Base-by-base conservation (phyloP, 768 basidiomycete genomes). In the Pleurotus giganteus region DNA sequence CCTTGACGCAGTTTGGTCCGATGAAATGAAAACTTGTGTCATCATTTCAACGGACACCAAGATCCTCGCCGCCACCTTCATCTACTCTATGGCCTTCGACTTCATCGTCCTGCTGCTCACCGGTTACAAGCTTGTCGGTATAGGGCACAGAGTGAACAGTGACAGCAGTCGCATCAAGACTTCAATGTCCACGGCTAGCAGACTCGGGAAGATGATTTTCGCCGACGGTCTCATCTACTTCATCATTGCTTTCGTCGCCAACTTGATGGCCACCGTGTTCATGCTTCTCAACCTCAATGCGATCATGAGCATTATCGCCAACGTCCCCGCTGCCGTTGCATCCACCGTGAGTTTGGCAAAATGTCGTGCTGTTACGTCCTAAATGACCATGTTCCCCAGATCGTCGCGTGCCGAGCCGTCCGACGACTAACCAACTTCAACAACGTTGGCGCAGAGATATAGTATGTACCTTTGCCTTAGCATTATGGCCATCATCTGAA, bases 31-130 rank as follows among this genome's bases (percentile, higher is more conserved):
- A 9, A 71, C 74, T 0, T 89, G 88, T 63, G 70, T 72, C 1
- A 86, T 89, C 54, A 72, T 75, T 1, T 62, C 77, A 27, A 85
- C 86, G 5, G 80, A 85, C 63, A 89, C 82, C 65, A 81, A 66
- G 7, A 68, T 88, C 49, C 76, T 89, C 28, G 83, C 85, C 4
- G 82, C 84, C 2, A 84, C 84, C 3, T 89, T 88, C 66, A 84
- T 88, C 28, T 89, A 89, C 60, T 83, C 86, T 27, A 90, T 89
- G 88, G 73, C 74, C 62, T 88, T 89, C 63, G 88, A 89, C 64
- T 69, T 86, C 19, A 55, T 78, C 26, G 84, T 88, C 34, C 74
- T 89, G 42, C 56, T 71, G 23, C 67, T 89, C 59, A 87, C 80
- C 32, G 79, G 76, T 11, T 82, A 79, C 67, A 88, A 85, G 63